Evolutionary conservation across 2,329 filamentous ascomycete species (phyloP).

Genomic region (Trichoderma cornu-damae): DNA sequence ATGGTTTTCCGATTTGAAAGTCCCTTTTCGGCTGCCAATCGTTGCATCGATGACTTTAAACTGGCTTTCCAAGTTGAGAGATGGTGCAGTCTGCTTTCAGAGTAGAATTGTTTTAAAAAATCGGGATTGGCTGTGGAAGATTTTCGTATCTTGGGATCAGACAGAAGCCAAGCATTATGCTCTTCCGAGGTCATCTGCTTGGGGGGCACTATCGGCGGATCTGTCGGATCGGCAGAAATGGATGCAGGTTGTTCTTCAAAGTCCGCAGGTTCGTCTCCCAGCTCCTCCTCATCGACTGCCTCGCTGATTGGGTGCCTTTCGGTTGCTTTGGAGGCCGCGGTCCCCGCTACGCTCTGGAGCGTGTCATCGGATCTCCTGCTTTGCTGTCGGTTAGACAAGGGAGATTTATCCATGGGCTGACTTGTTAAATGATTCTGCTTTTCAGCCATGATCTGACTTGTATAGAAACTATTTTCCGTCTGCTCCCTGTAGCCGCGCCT

Average conservation of each 20-base stretch:
- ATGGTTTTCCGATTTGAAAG: conserved; percentile 42
- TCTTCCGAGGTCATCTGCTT: conserved; percentile 84
- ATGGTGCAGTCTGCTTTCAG: conserved; percentile 90
- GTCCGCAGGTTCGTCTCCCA: not conserved
- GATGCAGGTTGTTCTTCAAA: not conserved
- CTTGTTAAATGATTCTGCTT: not conserved
- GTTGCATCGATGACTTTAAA: conserved; percentile 82
- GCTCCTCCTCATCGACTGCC: not conserved
- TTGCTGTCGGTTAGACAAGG: not conserved
- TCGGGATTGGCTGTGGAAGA: conserved; percentile 89
- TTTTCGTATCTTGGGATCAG: conserved; percentile 79
- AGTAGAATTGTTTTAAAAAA: conserved; percentile 91
- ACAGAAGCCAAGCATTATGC: conserved; percentile 79
- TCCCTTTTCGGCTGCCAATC: conserved; percentile 65
- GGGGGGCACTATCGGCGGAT: conserved; percentile 17
- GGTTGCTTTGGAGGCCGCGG: not conserved
- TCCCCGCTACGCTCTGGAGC: not conserved
- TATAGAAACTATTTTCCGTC: conserved; percentile 77
- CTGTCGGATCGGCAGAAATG: not conserved
- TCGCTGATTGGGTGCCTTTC: not conserved
- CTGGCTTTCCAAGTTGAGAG: conserved; percentile 95
- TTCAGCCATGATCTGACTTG: conserved; percentile 56
- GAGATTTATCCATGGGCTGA: not conserved
- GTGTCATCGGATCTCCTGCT: not conserved
- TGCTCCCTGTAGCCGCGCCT: conserved; percentile 71